Evolutionary conservation across 2,329 filamentous ascomycete genomes (phyloP).

Genomic region (Pestalotiopsis sp.): DNA sequence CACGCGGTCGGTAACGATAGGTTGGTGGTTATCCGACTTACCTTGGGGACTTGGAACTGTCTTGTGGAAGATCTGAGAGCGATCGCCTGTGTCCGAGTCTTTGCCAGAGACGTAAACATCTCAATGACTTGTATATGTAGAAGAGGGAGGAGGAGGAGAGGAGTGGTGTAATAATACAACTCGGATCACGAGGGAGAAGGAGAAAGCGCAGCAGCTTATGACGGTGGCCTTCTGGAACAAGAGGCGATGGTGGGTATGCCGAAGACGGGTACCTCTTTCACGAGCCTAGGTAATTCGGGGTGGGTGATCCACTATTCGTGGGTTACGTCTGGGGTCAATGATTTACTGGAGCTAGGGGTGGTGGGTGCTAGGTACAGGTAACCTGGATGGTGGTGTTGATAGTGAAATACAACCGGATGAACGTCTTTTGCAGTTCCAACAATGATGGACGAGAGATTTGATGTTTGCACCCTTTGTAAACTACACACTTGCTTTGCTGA

Average conservation of each 20-base stretch:
- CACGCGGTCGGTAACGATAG: neutral
- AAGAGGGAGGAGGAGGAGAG: conserved; percentile 17
- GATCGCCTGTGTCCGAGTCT: conserved; percentile 36
- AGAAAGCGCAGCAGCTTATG: neutral
- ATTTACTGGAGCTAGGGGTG: neutral
- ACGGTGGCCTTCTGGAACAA: conserved; percentile 17
- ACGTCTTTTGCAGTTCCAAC: neutral
- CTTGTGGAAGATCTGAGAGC: conserved; percentile 31
- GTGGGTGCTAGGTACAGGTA: neutral
- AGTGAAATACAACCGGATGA: neutral
- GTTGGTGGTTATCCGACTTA: conserved; percentile 16
- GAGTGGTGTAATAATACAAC: neutral
- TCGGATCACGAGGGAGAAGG: conserved; percentile 9
- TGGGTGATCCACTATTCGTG: conserved; percentile 5
- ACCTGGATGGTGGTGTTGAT: neutral
- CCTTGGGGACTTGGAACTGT: conserved; percentile 26
- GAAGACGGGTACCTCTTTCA: conserved; percentile 7
- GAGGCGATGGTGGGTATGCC: conserved; percentile 12
- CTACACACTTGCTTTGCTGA: neutral
- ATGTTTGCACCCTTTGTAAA: neutral
- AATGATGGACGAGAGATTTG: too few species aligned
- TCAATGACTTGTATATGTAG: conserved; percentile 22
- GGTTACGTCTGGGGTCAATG: neutral
- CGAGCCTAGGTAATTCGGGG: conserved; percentile 15
- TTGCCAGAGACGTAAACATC: conserved; percentile 36